Percentiles rank a stretch among this genome's conserved stretches.
Evolutionary conservation across 2,329 filamentous ascomycete genomes (phyloP).

Genomic region (Karstenula rhodostoma): DNA sequence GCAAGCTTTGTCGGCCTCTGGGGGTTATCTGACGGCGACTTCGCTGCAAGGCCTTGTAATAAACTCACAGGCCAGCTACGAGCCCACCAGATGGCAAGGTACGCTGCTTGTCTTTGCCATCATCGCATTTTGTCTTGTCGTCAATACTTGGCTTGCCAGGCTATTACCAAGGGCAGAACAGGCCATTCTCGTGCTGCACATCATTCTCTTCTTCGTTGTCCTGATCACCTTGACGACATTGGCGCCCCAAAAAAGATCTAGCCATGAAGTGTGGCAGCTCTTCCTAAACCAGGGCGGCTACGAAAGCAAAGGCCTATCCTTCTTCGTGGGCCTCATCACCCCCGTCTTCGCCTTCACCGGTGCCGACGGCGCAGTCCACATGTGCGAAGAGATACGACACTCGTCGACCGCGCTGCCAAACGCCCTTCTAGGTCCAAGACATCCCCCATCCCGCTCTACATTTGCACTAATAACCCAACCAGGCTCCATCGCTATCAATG

Average conservation of each 20-base stretch:
- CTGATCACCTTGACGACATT: conserved; percentile 55
- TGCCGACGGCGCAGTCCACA: conserved; percentile 9
- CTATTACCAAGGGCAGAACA: conserved; percentile 56
- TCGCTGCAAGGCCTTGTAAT: conserved; percentile 33
- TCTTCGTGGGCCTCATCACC: conserved; percentile 48
- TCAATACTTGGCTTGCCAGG: conserved; percentile 54
- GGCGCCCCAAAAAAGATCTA: conserved; percentile 46
- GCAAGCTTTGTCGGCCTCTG: conserved; percentile 43
- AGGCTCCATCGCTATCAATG: conserved; percentile 32
- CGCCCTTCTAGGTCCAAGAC: conserved; percentile 18
- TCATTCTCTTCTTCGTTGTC: conserved; percentile 58
- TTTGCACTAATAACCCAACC: background rate
- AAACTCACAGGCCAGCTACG: conserved; percentile 49
- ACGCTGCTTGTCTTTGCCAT: conserved; percentile 57
- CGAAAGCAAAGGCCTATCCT: conserved; percentile 47
- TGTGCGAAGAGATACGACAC: conserved; percentile 25
- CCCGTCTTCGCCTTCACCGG: conserved; percentile 32
- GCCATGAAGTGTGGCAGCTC: conserved; percentile 51
- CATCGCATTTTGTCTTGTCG: conserved; percentile 41
- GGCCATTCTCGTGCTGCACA: conserved; percentile 54
- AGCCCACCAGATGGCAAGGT: conserved; percentile 54
- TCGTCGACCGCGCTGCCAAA: conserved; percentile 5
- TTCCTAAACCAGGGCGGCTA: conserved; percentile 56
- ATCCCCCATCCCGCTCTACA: conserved; percentile 37
- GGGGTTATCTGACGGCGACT: conserved; percentile 29